phyloP scores from a whole-genome alignment of 805 yeast species.

The Yarrowia deformans region DNA sequence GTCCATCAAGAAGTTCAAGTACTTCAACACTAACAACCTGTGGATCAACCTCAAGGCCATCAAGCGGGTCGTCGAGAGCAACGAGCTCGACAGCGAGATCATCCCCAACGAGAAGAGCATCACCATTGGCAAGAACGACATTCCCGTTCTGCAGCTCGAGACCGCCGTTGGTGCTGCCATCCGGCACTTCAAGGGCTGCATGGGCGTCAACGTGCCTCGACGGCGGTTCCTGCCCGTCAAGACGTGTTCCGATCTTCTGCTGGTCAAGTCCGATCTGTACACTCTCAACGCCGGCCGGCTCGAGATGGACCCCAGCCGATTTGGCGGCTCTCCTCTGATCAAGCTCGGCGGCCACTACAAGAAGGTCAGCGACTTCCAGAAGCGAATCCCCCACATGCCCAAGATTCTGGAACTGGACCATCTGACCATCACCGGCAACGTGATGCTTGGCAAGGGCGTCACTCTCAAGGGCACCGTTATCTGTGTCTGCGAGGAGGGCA shows the following conservation, averaged over 20 bases:
- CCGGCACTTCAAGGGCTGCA: constrained; percentile 92
- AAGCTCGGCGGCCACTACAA: constrained; percentile 97
- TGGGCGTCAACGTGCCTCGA: constrained; percentile 98
- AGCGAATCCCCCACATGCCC: constrained; percentile 94
- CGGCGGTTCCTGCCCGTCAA: constrained; percentile 97
- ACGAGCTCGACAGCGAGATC: constrained; percentile 86
- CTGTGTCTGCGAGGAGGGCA: constrained; percentile 96
- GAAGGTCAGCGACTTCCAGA: constrained; percentile 89
- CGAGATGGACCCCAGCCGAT: constrained; percentile 81
- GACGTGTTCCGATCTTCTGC: constrained; percentile 91
- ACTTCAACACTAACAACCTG: constrained; percentile 96
- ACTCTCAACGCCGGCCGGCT: constrained; percentile 90
- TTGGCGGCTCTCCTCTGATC: constrained; percentile 91
- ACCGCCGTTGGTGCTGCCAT: constrained; percentile 99
- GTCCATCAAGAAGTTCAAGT: constrained; percentile 95
- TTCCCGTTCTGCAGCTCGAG: constrained; percentile 91
- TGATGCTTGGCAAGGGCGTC: constrained; percentile 85
- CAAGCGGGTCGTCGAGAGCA: constrained; percentile 86
- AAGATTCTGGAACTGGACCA: constrained; percentile 95
- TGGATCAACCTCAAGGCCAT: constrained; percentile 97
- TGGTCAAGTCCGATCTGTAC: constrained; percentile 95
- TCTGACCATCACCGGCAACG: constrained; percentile 97
- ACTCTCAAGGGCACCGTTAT: constrained; percentile 96
- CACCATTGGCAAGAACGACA: constrained; percentile 75
- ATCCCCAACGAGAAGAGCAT: constrained; percentile 93